Evolutionary conservation across 495 filamentous ascomycete species (phyloP).

Genomic region (Penicillium samsonianum): DNA sequence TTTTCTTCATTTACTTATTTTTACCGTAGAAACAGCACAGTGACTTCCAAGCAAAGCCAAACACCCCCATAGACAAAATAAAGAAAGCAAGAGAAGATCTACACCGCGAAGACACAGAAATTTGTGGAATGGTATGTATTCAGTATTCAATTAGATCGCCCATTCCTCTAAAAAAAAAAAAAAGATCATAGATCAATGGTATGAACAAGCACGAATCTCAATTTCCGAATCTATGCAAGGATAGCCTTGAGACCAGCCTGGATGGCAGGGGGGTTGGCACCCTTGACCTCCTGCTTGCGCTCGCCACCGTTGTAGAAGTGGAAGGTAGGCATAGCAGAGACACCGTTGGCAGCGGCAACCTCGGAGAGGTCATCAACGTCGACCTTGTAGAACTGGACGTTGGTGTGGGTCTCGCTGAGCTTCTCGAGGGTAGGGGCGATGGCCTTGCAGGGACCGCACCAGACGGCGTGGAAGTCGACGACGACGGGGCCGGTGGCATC

Average conservation of each 20-base stretch:
- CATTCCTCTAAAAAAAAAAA: conserved; percentile 6
- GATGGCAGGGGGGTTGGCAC: conserved; percentile 73
- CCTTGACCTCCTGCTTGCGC: conserved; percentile 69
- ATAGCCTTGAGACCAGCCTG: conserved; percentile 49
- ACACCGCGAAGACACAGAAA: too few relatives aligned
- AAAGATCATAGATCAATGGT: conserved; percentile 3
- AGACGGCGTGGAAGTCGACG: conserved; percentile 84
- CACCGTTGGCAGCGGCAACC: conserved; percentile 74
- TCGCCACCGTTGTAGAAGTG: conserved; percentile 77
- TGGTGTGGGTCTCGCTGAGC: conserved; percentile 56
- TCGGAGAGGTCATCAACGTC: conserved; percentile 84
- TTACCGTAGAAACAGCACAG: too few relatives aligned
- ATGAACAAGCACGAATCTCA: conserved; percentile 1
- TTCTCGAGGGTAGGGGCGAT: conserved; percentile 74
- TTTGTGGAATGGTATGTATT: conserved; percentile 1
- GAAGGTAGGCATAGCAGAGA: conserved; percentile 98
- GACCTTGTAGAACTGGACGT: conserved; percentile 81
- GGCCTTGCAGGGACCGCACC: conserved; percentile 95
- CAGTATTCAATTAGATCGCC: background rate
- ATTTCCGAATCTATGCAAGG: conserved; percentile 19
- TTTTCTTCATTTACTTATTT: background rate
- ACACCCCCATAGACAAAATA: too few relatives aligned
- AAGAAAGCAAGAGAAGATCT: background rate
- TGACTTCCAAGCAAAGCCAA: too few relatives aligned
- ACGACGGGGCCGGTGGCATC: conserved; percentile 60